Evolutionary conservation across 2,329 filamentous ascomycete genomes (phyloP).

Genomic region (Didymella segeticola): DNA sequence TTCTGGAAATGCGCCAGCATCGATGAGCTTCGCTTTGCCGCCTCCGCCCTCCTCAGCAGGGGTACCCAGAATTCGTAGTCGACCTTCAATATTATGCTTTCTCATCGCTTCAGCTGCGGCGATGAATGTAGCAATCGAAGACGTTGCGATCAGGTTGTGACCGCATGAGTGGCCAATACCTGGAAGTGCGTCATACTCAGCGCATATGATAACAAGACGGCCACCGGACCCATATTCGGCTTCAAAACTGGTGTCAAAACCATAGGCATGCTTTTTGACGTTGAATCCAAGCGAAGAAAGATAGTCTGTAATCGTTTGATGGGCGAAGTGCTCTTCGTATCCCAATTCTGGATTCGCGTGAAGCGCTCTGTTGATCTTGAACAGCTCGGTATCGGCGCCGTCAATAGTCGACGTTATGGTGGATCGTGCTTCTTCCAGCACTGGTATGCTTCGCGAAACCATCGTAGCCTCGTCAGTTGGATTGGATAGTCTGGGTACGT

Average conservation of each 20-base stretch:
- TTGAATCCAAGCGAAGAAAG: constrained; percentile 22
- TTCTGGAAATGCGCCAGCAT: constrained; percentile 52
- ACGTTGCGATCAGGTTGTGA: constrained; percentile 62
- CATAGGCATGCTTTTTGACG: constrained; percentile 43
- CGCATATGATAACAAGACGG: constrained; percentile 54
- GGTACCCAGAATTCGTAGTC: constrained; percentile 59
- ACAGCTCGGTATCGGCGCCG: constrained; percentile 8
- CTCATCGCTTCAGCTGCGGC: constrained; percentile 56
- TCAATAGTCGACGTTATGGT: constrained; percentile 20
- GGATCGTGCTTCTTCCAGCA: neutral
- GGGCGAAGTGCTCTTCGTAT: constrained; percentile 58
- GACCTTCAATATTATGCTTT: constrained; percentile 52
- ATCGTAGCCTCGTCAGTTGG: neutral
- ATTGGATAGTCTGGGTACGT: no score
- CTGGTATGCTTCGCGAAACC: neutral
- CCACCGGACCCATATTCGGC: constrained; percentile 38
- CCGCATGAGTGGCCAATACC: constrained; percentile 62
- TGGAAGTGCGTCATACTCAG: constrained; percentile 59
- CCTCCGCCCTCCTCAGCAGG: constrained; percentile 63
- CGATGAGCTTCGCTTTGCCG: constrained; percentile 58
- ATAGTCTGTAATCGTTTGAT: constrained; percentile 45
- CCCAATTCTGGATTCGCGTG: constrained; percentile 60
- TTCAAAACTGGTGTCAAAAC: constrained; percentile 45
- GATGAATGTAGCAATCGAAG: constrained; percentile 57
- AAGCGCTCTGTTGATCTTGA: constrained; percentile 55